These are phyloP conservation scores for Immersiella caudata DNA, from an alignment of 495 filamentous ascomycete species.

Conservation along the genomic window DNA sequence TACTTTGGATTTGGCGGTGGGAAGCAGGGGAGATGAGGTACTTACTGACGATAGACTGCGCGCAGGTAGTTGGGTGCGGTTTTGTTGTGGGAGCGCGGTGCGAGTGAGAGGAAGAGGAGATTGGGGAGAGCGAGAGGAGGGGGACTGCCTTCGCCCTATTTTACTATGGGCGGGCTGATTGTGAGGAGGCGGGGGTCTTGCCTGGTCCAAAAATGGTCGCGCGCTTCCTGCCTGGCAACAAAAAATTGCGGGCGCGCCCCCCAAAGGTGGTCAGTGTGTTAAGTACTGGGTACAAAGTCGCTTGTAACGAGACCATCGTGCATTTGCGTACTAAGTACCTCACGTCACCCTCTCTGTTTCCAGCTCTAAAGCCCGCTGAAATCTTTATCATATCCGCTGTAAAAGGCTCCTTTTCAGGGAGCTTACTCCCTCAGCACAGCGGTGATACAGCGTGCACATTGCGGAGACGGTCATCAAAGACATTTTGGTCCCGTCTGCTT, in stretches of 20 bases:
- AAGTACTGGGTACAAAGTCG: neutral
- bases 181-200: conserved; percentile 42
- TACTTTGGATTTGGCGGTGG: conserved; percentile 32
- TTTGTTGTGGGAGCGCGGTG: conserved; percentile 31
- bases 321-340: neutral
- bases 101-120: conserved; percentile 51
- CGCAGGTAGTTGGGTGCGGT: conserved; percentile 35
- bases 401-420: neutral
- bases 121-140: conserved; percentile 56
- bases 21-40: conserved; percentile 30
- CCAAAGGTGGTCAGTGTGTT: conserved; percentile 36
- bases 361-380: neutral
- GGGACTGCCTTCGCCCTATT: conserved; percentile 56
- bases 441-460: neutral
- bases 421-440: neutral
- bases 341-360: neutral
- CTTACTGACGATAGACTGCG: conserved; percentile 29
- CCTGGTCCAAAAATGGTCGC: conserved; percentile 25
- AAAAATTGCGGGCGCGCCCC: conserved; percentile 43
- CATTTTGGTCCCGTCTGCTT: neutral
- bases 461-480: neutral
- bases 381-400: neutral
- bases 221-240: conserved; percentile 46
- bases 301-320: neutral
- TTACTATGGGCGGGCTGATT: conserved; percentile 63